phyloP scores from a whole-genome alignment of 805 yeast species.

The Lachancea kluyveri region DNA sequence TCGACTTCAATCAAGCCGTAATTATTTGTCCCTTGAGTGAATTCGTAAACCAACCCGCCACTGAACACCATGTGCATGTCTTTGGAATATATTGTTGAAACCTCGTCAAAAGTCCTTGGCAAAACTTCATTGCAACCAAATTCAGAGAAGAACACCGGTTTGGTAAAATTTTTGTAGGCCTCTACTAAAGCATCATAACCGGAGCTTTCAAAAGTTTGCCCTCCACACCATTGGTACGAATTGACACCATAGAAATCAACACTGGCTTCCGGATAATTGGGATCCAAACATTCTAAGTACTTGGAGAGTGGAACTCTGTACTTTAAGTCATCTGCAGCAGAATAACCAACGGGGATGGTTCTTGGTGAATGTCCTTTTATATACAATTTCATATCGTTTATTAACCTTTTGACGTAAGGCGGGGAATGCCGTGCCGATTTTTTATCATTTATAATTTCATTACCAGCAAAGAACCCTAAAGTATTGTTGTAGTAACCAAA shows the following conservation, averaged over 20 bases:
- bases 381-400: constrained; percentile 76
- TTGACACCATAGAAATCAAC: constrained; percentile 92
- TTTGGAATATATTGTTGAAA: constrained; percentile 57
- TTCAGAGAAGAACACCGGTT: constrained; percentile 86
- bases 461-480: constrained; percentile 86
- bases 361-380: constrained; percentile 55
- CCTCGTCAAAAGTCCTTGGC: constrained; percentile 78
- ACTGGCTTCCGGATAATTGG: constrained; percentile 38
- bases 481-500: constrained; percentile 85
- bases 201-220: constrained; percentile 72
- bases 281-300: constrained; percentile 71
- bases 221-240: constrained; percentile 96
- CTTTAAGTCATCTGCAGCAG: constrained; percentile 89
- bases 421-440: constrained; percentile 66
- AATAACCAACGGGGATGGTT: constrained; percentile 82
- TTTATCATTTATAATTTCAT: constrained; percentile 80
- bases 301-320: constrained; percentile 72
- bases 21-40: constrained; percentile 69
- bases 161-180: constrained; percentile 60
- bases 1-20: constrained; percentile 65
- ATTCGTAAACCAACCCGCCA: constrained; percentile 84
- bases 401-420: constrained; percentile 65
- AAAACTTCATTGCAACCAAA: constrained; percentile 81
- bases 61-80: constrained; percentile 73
- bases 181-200: constrained; percentile 67